Evolutionary conservation across 2,329 filamentous ascomycete genomes (phyloP).

Genomic region (Paracamarosporium sp.): DNA sequence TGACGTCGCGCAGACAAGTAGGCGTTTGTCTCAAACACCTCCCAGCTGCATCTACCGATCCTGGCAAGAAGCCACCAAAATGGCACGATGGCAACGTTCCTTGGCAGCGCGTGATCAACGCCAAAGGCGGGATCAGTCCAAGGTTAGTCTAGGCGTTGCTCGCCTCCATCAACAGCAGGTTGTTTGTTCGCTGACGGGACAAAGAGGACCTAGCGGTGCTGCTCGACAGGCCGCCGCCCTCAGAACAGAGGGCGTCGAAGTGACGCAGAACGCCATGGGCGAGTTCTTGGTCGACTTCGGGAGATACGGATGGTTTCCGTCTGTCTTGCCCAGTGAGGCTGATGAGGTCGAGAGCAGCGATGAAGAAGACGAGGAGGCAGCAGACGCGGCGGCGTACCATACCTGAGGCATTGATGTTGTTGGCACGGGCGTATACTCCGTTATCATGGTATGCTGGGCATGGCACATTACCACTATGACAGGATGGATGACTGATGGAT

Average conservation of each 20-base stretch:
- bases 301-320: slow-evolving; percentile 60
- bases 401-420: slow-evolving; percentile 27
- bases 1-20: slow-evolving; percentile 69
- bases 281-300: slow-evolving; percentile 56
- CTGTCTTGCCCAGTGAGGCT: slow-evolving; percentile 56
- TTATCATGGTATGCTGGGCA: slow-evolving; percentile 6
- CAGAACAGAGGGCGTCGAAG: slow-evolving; percentile 55
- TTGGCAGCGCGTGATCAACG: slow-evolving; percentile 92
- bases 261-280: slow-evolving; percentile 53
- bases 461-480: slow-evolving; percentile 6
- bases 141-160: slow-evolving; percentile 61
- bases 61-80: slow-evolving; percentile 48
- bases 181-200: slow-evolving; percentile 29
- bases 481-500: neutral
- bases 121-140: slow-evolving; percentile 84
- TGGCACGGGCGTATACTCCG: slow-evolving; percentile 10
- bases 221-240: slow-evolving; percentile 55
- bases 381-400: slow-evolving; percentile 40
- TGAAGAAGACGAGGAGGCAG: slow-evolving; percentile 37
- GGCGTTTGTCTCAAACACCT: slow-evolving; percentile 90
- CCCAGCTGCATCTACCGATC: slow-evolving; percentile 56
- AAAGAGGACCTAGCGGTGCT: slow-evolving; percentile 54
- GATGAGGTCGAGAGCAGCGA: slow-evolving; percentile 40
- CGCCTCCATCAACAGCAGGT: slow-evolving; percentile 16
- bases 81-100: slow-evolving; percentile 84